Percentiles rank a stretch among this genome's conserved stretches.
phyloP scores from a whole-genome alignment of 2,329 filamentous ascomycete genomes.

The Aureobasidium zeae region DNA sequence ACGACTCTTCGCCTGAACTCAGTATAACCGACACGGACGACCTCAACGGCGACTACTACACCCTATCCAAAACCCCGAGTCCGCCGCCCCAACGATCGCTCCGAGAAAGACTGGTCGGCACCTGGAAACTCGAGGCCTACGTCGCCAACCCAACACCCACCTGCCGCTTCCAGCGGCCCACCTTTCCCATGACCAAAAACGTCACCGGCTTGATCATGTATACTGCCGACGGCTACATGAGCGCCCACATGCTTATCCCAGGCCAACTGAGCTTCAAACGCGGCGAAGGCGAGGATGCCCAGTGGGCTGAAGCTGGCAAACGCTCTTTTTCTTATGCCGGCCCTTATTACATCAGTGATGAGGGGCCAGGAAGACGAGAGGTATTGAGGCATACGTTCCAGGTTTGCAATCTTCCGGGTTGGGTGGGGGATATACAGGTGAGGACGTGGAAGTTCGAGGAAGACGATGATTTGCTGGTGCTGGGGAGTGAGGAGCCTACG shows the following conservation, averaged over 20 bases:
- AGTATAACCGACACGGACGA: constrained; percentile 19
- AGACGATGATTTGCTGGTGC: constrained; percentile 30
- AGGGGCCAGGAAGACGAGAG: constrained; percentile 28
- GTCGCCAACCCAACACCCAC: constrained; percentile 30
- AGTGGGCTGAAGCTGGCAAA: constrained; percentile 33
- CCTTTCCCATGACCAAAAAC: constrained; percentile 27
- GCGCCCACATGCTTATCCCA: constrained; percentile 26
- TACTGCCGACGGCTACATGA: constrained; percentile 28
- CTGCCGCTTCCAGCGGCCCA: constrained; percentile 26
- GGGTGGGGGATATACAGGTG: constrained; percentile 31
- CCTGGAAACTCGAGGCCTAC: constrained; percentile 33
- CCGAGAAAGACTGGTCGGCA: constrained; percentile 27
- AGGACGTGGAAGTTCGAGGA: constrained; percentile 31
- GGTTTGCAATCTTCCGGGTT: constrained; percentile 32
- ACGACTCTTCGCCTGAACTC: neutral
- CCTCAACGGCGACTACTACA: constrained; percentile 28
- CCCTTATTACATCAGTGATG: constrained; percentile 31
- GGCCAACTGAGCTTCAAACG: constrained; percentile 29
- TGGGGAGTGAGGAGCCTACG: constrained; percentile 31
- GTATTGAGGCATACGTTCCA: constrained; percentile 31
- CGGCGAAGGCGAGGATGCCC: constrained; percentile 30
- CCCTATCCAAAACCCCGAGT: constrained; percentile 21
- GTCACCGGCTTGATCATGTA: constrained; percentile 28
- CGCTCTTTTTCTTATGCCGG: constrained; percentile 31
- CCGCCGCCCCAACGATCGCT: constrained; percentile 26